These are phyloP conservation scores for Nothomitra cinnamomea DNA, from an alignment of 2,329 filamentous ascomycete genomes.

Conservation along the genomic window DNA sequence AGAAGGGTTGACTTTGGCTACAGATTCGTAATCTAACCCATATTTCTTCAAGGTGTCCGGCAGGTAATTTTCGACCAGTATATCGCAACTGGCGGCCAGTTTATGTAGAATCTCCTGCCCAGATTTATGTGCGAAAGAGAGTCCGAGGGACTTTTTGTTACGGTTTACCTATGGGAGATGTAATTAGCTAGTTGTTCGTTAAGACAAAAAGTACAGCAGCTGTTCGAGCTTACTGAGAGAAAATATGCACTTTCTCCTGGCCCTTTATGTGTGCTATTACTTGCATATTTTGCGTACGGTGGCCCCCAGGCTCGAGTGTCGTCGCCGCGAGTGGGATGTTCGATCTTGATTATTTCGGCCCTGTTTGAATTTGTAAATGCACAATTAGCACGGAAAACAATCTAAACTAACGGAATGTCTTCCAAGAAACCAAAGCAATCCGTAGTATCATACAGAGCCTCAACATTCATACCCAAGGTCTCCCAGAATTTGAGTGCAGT, in stretches of 20 bases:
- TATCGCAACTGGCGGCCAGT: slow-evolving; percentile 69
- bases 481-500: slow-evolving; percentile 91
- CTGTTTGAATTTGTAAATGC: slow-evolving; percentile 27
- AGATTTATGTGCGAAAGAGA: slow-evolving; percentile 74
- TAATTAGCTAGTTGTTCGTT: slow-evolving; percentile 7
- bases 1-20: slow-evolving; percentile 64
- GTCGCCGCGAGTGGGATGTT: slow-evolving; percentile 80
- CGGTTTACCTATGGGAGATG: slow-evolving; percentile 55
- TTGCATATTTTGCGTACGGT: slow-evolving; percentile 67
- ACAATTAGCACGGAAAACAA: slow-evolving; percentile 9
- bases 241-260: slow-evolving; percentile 94
- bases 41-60: slow-evolving; percentile 85
- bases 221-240: slow-evolving; percentile 46
- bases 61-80: slow-evolving; percentile 93
- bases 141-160: slow-evolving; percentile 85
- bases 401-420: slow-evolving; percentile 1
- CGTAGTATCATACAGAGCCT: slow-evolving; percentile 13
- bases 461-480: slow-evolving; percentile 63
- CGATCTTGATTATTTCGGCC: slow-evolving; percentile 92
- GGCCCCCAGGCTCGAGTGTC: slow-evolving; percentile 95
- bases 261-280: slow-evolving; percentile 37
- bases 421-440: not conserved
- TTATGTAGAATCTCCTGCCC: slow-evolving; percentile 79
- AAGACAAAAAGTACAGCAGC: not conserved
- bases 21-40: slow-evolving; percentile 66